A percentile compares a stretch with the other conserved stretches of the same genome.
Evolutionary conservation across 352 stramenopile genomes (phyloP).

Genomic region (Peronospora belbahrii): DNA sequence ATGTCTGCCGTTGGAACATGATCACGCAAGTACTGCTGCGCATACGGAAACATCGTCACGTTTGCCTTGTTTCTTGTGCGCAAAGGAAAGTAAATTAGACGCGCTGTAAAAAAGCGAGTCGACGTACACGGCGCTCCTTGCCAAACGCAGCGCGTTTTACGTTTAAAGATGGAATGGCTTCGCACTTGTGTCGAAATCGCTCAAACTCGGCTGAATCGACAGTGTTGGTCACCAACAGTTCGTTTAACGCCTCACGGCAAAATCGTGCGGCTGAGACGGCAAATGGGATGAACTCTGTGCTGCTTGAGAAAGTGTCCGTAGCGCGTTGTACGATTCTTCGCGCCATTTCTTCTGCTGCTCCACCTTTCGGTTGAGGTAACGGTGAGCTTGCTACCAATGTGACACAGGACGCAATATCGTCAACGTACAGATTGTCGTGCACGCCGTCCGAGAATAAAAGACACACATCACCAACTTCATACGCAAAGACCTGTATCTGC

Average conservation of each 20-base stretch:
- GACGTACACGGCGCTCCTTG: conserved; percentile 80
- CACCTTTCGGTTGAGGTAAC: conserved; percentile 18
- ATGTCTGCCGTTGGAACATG: conserved; percentile 19
- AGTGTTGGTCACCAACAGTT: conserved; percentile 62
- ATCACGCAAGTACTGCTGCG: conserved; percentile 68
- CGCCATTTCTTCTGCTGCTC: conserved; percentile 67
- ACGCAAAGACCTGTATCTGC: conserved; percentile 63
- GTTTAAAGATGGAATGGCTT: conserved; percentile 55
- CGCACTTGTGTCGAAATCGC: conserved; percentile 64
- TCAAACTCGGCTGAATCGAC: conserved; percentile 61
- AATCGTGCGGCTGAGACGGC: conserved; percentile 77
- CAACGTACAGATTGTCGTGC: conserved; percentile 83
- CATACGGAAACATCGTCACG: conserved; percentile 84
- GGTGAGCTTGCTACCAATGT: conserved; percentile 12
- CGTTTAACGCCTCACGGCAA: conserved; percentile 63
- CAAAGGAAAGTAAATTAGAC: conserved; percentile 82
- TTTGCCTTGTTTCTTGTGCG: conserved; percentile 84
- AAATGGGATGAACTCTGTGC: conserved; percentile 75
- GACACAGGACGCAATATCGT: conserved; percentile 68
- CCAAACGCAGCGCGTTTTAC: conserved; percentile 53
- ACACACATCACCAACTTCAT: conserved; percentile 70
- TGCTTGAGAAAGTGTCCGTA: conserved; percentile 58
- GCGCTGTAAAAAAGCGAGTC: conserved; percentile 85
- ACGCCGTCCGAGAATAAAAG: conserved; percentile 83
- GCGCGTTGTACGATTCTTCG: conserved; percentile 60